Percentiles rank a stretch among this genome's conserved stretches.
Conservation (phyloP, 1,284 basidiomycete species). For the Naganishia cerealis region DNA sequence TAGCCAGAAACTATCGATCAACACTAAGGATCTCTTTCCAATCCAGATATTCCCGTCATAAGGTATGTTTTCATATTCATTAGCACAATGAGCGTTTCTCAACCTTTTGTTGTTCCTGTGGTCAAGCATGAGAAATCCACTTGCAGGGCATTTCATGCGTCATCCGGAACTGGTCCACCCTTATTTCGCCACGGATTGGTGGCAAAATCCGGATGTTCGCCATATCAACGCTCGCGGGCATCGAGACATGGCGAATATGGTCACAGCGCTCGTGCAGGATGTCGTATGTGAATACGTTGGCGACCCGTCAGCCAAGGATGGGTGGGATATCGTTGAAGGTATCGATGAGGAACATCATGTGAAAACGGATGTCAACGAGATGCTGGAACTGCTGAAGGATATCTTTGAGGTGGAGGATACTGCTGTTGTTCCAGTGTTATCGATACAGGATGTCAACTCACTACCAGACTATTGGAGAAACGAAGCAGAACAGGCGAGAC, state of each 20-base stretch:
- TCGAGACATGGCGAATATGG: conserved; percentile 46
- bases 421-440: background rate
- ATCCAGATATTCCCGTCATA: conserved; percentile 48
- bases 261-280: conserved; percentile 47
- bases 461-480: conserved; percentile 19
- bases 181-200: conserved; percentile 51
- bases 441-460: background rate
- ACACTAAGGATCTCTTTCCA: background rate
- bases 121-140: conserved; percentile 41
- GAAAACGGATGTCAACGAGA: background rate
- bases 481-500: conserved; percentile 23
- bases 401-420: conserved; percentile 6
- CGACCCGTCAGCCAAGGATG: conserved; percentile 17
- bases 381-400: conserved; percentile 14
- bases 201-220: conserved; percentile 49
- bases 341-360: background rate
- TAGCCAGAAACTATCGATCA: background rate
- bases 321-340: conserved; percentile 8
- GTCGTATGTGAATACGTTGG: conserved; percentile 44
- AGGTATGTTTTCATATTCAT: conserved; percentile 36
- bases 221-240: conserved; percentile 51
- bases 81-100: background rate
- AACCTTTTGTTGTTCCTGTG: background rate
- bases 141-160: conserved; percentile 50
- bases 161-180: conserved; percentile 48